Evolutionary conservation across 1,284 basidiomycete species (phyloP), one percentile per base, ranked within the genome.

Genomic region (Sanghuangporus baumii): DNA sequence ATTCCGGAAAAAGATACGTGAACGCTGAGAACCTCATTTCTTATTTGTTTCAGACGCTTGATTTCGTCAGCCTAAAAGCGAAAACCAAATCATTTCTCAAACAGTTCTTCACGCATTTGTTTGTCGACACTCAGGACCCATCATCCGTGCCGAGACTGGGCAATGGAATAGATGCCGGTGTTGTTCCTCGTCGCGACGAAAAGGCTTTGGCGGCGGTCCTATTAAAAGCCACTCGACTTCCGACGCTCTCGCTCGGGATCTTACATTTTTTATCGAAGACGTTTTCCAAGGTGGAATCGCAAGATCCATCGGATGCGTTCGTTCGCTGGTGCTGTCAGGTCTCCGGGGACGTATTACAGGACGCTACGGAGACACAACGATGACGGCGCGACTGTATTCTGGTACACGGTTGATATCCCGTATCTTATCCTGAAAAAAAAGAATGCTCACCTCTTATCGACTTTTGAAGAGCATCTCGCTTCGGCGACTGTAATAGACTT

Each of bases 51-150:
- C 69, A 95, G 92, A 91, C 93, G 11, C 79, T 97, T 46, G 91
- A 95, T 70, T 96, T 97, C 71, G 88, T 87, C 0, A 68, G 78
- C 0, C 79, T 95, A 56, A 87, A 90, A 67, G 74, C 83, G 3
- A 80, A 81, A 59, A 84, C 90, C 3, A 76, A 72, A 2, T 73
- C 71, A 18, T 97, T 96, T 74, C 76, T 97, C 55, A 78, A 76
- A 61, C 83, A 87, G 56, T 74, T 96, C 58, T 78, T 96, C 65
- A 74, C 79, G 8, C 81, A 88, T 61, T 72, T 91, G 23, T 84
- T 95, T 67, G 83, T 84, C 57, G 88, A 86, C 38, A 58, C 63
- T 6, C 63, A 65, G 48, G 57, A 62, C 40, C 40, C 56, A 8
- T 65, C 63, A 20, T 38, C 56, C 20, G 80, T 84, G 0, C 72